Base-by-base conservation (phyloP, 73 alveolate genomes). In the Blepharisma stoltei region DNA sequence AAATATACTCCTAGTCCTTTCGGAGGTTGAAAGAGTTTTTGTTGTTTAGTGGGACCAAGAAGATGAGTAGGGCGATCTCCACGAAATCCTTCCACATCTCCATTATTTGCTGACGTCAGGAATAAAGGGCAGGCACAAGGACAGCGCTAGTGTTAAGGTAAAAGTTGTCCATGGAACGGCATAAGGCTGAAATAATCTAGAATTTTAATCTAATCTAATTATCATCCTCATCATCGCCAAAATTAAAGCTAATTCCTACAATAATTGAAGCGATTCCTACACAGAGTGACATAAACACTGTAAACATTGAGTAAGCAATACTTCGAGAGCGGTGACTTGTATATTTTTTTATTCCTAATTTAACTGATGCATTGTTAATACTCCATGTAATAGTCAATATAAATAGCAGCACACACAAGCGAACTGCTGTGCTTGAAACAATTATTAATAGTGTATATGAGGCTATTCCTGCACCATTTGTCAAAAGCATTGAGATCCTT, bases 221-320 rank as follows among this genome's bases (percentile, higher is more conserved):
- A n/a, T 60, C 73, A 20, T 18, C n/a, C 38, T 8, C 46, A 18
- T 4, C 5, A 8, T 11, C 45, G 18, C 46, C 14, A 14, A 18
- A 0, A 60, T n/a, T 14, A 18, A 60, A 25, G 48, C 14, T 5
- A 60, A 60, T 2, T 8, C 23, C 73, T 14, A 14, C 46, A 60
- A 9, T 20, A n/a, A n/a, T 38, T 20, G 48, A n/a, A 60, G 73
- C 73, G 5, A 60, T 14, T n/a, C 73, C 73, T 20, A 11, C 73
- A 60, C 18, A n/a, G 5, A 25, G 18, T 8, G 23, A 60, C 18
- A 60, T 1, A 25, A n/a, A 2, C 73, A 60, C 23, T n/a, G 11
- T 2, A 60, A 60, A 60, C 5, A 60, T 8, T 14, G 73, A 60
- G 5, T 60, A 60, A 60, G 46, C 73, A 8, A 25, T 9, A 60